A percentile compares a stretch with the other conserved stretches of the same genome.
Evolutionary conservation across 2,329 filamentous ascomycete species (phyloP).

Genomic region (Xylaria sp.): DNA sequence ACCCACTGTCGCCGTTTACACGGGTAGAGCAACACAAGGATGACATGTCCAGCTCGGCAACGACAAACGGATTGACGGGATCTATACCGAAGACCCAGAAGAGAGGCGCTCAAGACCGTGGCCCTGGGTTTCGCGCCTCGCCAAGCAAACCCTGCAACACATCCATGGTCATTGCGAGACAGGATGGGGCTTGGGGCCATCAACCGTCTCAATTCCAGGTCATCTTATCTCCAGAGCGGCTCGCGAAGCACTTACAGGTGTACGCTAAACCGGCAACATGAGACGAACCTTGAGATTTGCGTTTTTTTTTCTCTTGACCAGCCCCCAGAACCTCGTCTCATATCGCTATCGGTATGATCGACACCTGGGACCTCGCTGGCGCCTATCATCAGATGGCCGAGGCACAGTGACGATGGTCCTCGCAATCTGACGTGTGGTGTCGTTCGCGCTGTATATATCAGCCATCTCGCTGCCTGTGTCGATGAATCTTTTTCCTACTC

Average conservation of each 20-base stretch:
- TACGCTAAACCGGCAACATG: constrained; percentile 17
- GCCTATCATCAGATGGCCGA: constrained; percentile 31
- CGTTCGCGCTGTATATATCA: constrained; percentile 40
- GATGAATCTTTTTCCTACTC: constrained; percentile 37
- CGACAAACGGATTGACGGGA: constrained; percentile 33
- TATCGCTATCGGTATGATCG: constrained; percentile 42
- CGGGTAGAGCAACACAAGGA: constrained; percentile 5
- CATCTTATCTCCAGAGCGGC: constrained; percentile 15
- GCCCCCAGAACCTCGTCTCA: constrained; percentile 23
- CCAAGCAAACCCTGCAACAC: constrained; percentile 28
- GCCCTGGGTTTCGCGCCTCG: constrained; percentile 18
- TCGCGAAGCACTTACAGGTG: constrained; percentile 3
- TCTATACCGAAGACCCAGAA: constrained; percentile 13
- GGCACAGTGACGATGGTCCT: constrained; percentile 24
- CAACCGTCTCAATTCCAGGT: constrained; percentile 6
- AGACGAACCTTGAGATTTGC: constrained; percentile 36
- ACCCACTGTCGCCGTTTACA: neutral
- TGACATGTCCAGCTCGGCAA: constrained; percentile 5
- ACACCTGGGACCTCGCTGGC: constrained; percentile 42
- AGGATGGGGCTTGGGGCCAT: constrained; percentile 10
- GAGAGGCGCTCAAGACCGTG: constrained; percentile 2
- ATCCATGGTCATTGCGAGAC: constrained; percentile 34
- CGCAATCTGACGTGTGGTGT: constrained; percentile 25
- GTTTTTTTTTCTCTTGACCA: constrained; percentile 19
- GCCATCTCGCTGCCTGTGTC: constrained; percentile 31